Base-by-base conservation (phyloP, 441 rosid species). In the Heliophila coronopifolia region DNA sequence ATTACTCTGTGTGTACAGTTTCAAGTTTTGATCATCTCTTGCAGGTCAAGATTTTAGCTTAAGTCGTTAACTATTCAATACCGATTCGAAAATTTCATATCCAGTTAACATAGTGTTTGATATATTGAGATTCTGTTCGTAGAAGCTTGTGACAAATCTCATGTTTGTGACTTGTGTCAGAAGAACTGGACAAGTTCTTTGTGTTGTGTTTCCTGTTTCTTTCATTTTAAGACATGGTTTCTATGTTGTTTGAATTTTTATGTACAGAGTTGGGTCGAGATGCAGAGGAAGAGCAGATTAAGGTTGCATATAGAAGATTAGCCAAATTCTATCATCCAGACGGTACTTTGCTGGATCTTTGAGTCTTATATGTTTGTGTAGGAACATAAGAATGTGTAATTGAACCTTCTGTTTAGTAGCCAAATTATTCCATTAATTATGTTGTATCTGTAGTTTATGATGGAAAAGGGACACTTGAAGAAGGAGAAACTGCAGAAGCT, bases 321-420 rank as follows among this genome's bases (percentile, higher is more conserved):
- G 98, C 96, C 50, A 91, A 91, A 46, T 87, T 65, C 61, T 91
- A 81, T 65, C 98, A 91, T 61, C 98, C 98, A 0, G 98, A 91
- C 76, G 96, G 98, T 86, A 72, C 47, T 71, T 66, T 47, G 25
- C 33, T 58, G 18, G 9, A 36, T 34, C 58, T 47, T 20, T 2
- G 23, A 6, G 9, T 43, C 41, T 27, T 14, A 26, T 15, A 7
- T 45, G 35, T 27, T 24, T 43, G 19, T 43, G n/a, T 38, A 18
- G 13, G 12, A 38, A 40, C 27, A 23, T 22, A 27, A 27, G 35
- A 14, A 8, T 36, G 9, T 37, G 14, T n/a, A 12, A 13, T 7
- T 8, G 9, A 44, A 47, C 11, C 28, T 13, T 33, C 17, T 20
- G 18, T 34, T 18, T 31, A 18, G n/a, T n/a, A n/a, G n/a, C n/a